phyloP scores from a whole-genome alignment of 169 alveolate genomes.

The Babesia gibsoni region DNA sequence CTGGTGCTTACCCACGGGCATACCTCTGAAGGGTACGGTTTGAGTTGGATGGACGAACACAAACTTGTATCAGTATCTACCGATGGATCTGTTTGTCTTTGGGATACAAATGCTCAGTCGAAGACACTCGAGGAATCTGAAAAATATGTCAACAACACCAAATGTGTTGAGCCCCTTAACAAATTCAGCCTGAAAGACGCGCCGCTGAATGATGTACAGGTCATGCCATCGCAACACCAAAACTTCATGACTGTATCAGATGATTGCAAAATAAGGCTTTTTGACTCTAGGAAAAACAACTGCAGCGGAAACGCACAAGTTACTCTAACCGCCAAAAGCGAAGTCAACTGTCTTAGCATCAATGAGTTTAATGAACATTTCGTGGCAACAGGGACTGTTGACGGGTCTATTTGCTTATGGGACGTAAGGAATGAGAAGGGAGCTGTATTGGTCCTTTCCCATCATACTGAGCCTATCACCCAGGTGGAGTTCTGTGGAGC shows the following conservation, averaged over 20 bases:
- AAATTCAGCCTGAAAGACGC: conserved; percentile 11
- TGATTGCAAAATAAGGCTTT: conserved; percentile 46
- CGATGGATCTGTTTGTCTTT: conserved; percentile 83
- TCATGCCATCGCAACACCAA: background rate
- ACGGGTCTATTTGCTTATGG: conserved; percentile 66
- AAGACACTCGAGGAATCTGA: background rate
- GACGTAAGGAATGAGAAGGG: conserved; percentile 61
- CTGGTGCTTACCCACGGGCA: conserved; percentile 85
- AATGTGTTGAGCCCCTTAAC: conserved; percentile 16
- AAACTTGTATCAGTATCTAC: conserved; percentile 87
- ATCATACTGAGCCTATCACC: conserved; percentile 69
- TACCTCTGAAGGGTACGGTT: conserved; percentile 88
- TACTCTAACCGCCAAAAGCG: conserved; percentile 23
- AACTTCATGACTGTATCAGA: conserved; percentile 30
- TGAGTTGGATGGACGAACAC: conserved; percentile 81
- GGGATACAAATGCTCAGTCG: conserved; percentile 82
- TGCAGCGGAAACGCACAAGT: conserved; percentile 46
- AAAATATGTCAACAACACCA: conserved; percentile 7
- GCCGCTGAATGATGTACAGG: conserved; percentile 34
- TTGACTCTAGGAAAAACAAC: conserved; percentile 39
- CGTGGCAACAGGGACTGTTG: conserved; percentile 61
- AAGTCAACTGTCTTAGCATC: conserved; percentile 61
- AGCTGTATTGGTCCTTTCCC: conserved; percentile 48
- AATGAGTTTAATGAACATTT: conserved; percentile 55
- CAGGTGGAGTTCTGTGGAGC: conserved; percentile 68